Base-by-base conservation (phyloP, 163 green algal species). In the Volvox carteri region DNA sequence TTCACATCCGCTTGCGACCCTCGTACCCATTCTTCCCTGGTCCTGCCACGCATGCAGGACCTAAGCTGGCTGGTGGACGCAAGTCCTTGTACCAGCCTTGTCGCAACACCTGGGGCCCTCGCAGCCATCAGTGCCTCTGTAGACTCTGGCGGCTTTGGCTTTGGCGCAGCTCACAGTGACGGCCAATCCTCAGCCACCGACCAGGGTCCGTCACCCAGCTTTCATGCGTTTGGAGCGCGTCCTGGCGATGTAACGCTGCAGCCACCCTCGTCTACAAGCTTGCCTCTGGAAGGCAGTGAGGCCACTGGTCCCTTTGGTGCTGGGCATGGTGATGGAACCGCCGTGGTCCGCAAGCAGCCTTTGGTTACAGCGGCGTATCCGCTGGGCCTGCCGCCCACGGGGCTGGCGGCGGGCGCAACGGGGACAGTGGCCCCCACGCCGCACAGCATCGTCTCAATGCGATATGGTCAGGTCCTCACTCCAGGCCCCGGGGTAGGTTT, bases 11-110 rank as follows among this genome's bases (percentile, higher is more conserved):
- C n/a, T n/a, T n/a, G n/a, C n/a, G n/a, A n/a, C n/a, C n/a, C n/a
- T n/a, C n/a, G n/a, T n/a, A n/a, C n/a, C n/a, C n/a, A n/a, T n/a
- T n/a, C n/a, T n/a, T n/a, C n/a, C n/a, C n/a, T n/a, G n/a, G n/a
- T n/a, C n/a, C n/a, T n/a, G n/a, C n/a, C n/a, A n/a, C n/a, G n/a
- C n/a, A n/a, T 65, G 7, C 42, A 88, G 83, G 83, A 88, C 83
- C 68, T 88, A 37, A 83, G 68, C 50, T 88, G 67, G 50, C 83
- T 88, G 12, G 19, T 88, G 67, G 83, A 81, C 68, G 50, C 48
- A 23, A 75, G 48, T 4, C 83, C 83, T 11, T 80, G 44, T 48
- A 37, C 67, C 35, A 83, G 68, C 68, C 35, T 88, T 8, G 83
- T 46, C 19, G 81, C 33, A 4, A 37, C 67, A 5, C 68, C 83